Base-by-base conservation (phyloP, 2,329 filamentous ascomycete species). In the Calcarisporium arbuscula region DNA sequence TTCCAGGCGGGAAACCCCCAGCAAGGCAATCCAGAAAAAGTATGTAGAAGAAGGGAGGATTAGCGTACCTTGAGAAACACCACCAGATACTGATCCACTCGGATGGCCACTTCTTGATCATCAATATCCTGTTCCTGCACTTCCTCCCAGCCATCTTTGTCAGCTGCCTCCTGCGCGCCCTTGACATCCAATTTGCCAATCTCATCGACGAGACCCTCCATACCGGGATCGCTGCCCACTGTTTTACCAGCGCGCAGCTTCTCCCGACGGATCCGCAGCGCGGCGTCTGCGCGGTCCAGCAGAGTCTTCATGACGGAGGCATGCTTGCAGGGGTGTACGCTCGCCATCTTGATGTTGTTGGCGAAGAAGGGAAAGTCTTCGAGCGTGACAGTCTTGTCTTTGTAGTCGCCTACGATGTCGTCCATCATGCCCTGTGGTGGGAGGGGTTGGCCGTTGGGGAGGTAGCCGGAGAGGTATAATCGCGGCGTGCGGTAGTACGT, bases 261-360 rank as follows among this genome's bases (percentile, higher is more conserved):
- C 51, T 90, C 84, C 28, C 87, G 74, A 16, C 90, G 80, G 35
- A 94, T 75, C 59, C 95, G 94, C 35, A 96, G 72, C 1, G 90
- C 90, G 16, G 87, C 87, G 56, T 98, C 90, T 30, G 92, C 92
- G 22, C 92, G 86, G 61, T 96, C 92, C 25, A 98, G 81, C 5
- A 98, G 77, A 16, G 86, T 86, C 66, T 96, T 98, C 92, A 98
- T 98, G 49, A 98, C 92, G 19, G 84, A 84, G 8, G 92, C 92
- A 57, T 98, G 92, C 58, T 92, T 94, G 75, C 92, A 98, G 4
- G 92, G 92, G 55, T 98, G 92, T 11, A 98, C 85, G 20, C 84
- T 92, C 21, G 90, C 92, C 77, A 95, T 98, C 69, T 95, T 95
- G 56, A 95, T 79, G 49, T 80, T 82, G 53, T 85, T 82, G 45